Evolutionary conservation across 176 grass and related monocot genomes (phyloP).

Genomic region (Hordeum vulgare): DNA sequence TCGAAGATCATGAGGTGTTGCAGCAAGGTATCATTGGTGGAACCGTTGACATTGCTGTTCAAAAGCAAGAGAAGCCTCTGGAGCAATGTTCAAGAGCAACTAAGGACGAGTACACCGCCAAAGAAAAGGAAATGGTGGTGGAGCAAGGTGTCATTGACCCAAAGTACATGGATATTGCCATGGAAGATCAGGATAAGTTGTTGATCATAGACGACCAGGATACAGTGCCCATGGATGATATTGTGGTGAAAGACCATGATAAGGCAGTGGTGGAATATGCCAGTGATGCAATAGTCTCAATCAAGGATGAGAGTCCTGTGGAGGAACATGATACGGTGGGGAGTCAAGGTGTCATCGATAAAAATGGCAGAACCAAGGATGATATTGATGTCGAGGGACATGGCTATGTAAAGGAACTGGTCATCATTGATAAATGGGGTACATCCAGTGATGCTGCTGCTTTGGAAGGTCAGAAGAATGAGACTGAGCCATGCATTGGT

Average conservation of each 20-base stretch:
- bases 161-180: no score
- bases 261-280: neutral
- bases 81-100: neutral
- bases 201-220: neutral
- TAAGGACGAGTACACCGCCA: neutral
- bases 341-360: neutral
- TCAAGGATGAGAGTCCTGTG: neutral
- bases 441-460: neutral
- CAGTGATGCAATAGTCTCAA: constrained; percentile 3
- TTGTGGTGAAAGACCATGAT: neutral
- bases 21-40: neutral
- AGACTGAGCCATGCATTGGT: neutral
- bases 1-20: neutral
- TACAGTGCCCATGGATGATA: neutral
- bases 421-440: neutral
- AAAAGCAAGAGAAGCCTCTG: neutral
- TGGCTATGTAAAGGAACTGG: neutral
- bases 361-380: neutral
- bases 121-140: constrained; percentile 7
- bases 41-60: neutral
- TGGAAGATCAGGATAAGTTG: neutral
- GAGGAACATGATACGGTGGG: neutral
- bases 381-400: neutral
- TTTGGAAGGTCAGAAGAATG: neutral
- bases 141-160: neutral